These are phyloP conservation scores for Dioscorea alata DNA, from an alignment of 106 monocot species.

Conservation along the genomic window DNA sequence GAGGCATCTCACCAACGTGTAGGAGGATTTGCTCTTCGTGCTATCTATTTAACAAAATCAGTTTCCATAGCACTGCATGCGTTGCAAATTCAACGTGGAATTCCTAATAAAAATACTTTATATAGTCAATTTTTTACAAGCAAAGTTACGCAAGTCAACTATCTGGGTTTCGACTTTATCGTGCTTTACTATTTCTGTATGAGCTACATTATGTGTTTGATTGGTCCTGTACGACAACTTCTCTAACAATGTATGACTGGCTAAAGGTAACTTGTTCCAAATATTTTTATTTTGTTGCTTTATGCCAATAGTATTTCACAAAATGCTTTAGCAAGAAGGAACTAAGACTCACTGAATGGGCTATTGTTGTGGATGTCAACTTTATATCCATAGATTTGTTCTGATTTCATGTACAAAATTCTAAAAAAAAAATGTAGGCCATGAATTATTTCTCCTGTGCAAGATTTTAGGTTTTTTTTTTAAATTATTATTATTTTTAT, in stretches of 20 bases:
- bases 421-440: too few relatives aligned
- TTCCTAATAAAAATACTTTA: conserved; percentile 85
- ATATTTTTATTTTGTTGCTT: background rate
- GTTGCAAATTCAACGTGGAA: conserved; percentile 77
- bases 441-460: too few relatives aligned
- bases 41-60: conserved; percentile 85
- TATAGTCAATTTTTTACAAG: conserved; percentile 87
- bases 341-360: too few relatives aligned
- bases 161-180: conserved; percentile 86
- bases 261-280: conserved; percentile 57
- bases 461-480: too few relatives aligned
- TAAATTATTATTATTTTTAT: too few relatives aligned
- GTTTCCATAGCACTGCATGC: conserved; percentile 86
- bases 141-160: conserved; percentile 82
- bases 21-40: conserved; percentile 86
- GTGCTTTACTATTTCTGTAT: conserved; percentile 91
- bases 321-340: too few relatives aligned
- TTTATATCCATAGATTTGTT: too few relatives aligned
- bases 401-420: too few relatives aligned
- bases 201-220: conserved; percentile 95
- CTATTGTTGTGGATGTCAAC: too few relatives aligned
- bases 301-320: background rate
- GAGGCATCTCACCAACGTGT: conserved; percentile 51
- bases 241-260: conserved; percentile 99
- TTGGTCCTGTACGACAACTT: conserved; percentile 93